A percentile compares a stretch with the other conserved stretches of the same genome.
phyloP scores from a whole-genome alignment of 2,329 filamentous ascomycete species.

The Fusarium nematophilum region DNA sequence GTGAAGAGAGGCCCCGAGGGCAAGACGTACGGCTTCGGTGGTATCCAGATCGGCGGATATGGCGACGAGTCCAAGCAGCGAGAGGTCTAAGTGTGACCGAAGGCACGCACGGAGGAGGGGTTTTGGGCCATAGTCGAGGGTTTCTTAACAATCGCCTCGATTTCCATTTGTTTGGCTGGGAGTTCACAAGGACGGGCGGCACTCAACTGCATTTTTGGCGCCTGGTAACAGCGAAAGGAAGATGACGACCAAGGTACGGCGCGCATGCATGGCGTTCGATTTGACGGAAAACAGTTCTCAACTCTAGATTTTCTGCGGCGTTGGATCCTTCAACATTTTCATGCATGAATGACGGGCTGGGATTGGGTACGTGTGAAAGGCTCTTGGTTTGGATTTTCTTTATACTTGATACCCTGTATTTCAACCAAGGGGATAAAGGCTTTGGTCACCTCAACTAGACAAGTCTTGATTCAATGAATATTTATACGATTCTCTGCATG shows the following conservation, averaged over 20 bases:
- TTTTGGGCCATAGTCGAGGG: not conserved
- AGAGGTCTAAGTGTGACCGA: constrained; percentile 35
- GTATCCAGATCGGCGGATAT: constrained; percentile 66
- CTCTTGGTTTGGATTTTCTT: constrained; percentile 27
- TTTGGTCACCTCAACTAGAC: constrained; percentile 48
- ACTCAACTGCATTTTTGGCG: constrained; percentile 49
- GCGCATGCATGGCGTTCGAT: constrained; percentile 36
- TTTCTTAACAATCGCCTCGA: constrained; percentile 39
- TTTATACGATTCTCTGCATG: not conserved
- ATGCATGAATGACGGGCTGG: constrained; percentile 23
- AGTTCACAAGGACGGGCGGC: constrained; percentile 31
- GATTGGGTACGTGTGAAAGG: constrained; percentile 8
- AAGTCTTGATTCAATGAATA: constrained; percentile 23
- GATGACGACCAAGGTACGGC: not conserved
- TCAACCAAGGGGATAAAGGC: constrained; percentile 47
- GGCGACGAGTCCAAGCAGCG: constrained; percentile 62
- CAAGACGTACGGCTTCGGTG: constrained; percentile 68
- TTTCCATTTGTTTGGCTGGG: constrained; percentile 18
- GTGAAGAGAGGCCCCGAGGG: constrained; percentile 68
- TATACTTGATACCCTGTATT: constrained; percentile 50
- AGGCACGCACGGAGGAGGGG: not conserved
- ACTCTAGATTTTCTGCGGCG: constrained; percentile 45
- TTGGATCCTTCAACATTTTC: constrained; percentile 43
- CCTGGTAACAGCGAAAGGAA: constrained; percentile 11
- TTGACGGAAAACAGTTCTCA: constrained; percentile 46